Base-by-base conservation (phyloP, 2,329 filamentous ascomycete species). In the Colletotrichum euphorbiae region DNA sequence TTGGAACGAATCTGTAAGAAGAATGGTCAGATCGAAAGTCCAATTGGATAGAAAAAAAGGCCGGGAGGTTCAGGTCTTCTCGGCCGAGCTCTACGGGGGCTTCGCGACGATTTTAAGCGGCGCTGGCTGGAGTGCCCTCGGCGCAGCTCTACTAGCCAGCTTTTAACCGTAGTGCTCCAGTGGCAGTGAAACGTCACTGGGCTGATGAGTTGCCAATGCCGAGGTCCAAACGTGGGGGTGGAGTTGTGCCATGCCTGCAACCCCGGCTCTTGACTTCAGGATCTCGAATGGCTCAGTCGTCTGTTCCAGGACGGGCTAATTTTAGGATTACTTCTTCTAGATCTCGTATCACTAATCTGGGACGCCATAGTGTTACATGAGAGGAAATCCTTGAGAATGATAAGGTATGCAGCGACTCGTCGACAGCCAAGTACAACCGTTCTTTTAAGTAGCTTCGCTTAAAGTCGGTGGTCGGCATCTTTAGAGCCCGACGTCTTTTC, bases 191-290 rank as follows among this genome's bases (percentile, higher is more conserved):
- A 67, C 55, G 31, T 55, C 21, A n/a, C 51, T 54, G 51, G 33
- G 31, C 33, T 19, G 33, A 4, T 54, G 51, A 54, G 40, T 17
- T 40, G 63, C 51, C 57, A 64, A 66, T 70, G 69, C 69, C 69
- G 69, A 70, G 69, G 69, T 70, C 54, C 66, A 69, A 59, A 38
- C 61, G 69, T 69, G 69, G 69, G 69, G 60, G 57, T 61, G 56
- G 62, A 61, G 56, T 67, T 63, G 31, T 24, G 45, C 52, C 64
- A 55, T 62, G 42, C 48, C 33, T 42, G 28, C 43, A 55, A 69
- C 57, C 67, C 67, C 52, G 57, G 63, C 67, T 67, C 57, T 62
- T 46, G 33, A 67, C 36, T 56, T 67, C 57, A 56, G 63, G 54
- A 69, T 60, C 54, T 68, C 40, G 42, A 11, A 28, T 12, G 15